These are phyloP conservation scores for Fusarium incarnatum DNA, from an alignment of 2,329 filamentous ascomycete species.

Conservation along the genomic window DNA sequence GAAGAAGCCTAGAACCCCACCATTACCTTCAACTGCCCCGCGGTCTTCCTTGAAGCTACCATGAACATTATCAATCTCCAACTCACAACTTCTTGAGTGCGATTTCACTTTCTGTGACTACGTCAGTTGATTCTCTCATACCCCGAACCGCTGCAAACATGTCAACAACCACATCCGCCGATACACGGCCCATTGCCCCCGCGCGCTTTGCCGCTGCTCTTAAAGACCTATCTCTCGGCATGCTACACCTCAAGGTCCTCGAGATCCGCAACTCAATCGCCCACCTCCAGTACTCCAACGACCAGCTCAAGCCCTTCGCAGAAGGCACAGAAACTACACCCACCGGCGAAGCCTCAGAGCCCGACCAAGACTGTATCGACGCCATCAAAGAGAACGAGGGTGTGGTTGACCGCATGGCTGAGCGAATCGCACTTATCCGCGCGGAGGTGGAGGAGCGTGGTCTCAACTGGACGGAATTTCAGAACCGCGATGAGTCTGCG, in stretches of 20 bases:
- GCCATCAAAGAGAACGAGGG: constrained; percentile 78
- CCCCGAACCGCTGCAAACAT: constrained; percentile 53
- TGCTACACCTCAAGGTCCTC: constrained; percentile 78
- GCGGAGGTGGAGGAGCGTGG: constrained; percentile 72
- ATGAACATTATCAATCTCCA: not conserved
- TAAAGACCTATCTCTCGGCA: constrained; percentile 71
- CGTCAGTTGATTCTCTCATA: not conserved
- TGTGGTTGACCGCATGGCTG: constrained; percentile 75
- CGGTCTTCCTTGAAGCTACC: constrained; percentile 12
- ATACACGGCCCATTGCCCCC: constrained; percentile 70
- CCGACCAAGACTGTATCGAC: constrained; percentile 78
- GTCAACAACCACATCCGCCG: constrained; percentile 68
- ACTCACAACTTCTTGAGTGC: not conserved
- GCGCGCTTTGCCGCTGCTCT: constrained; percentile 75
- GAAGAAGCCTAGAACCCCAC: constrained; percentile 41
- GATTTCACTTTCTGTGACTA: not conserved
- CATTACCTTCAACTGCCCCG: constrained; percentile 32
- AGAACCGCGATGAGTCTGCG: constrained; percentile 59
- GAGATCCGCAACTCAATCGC: constrained; percentile 80
- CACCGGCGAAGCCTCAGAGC: constrained; percentile 35
- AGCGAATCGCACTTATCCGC: constrained; percentile 72
- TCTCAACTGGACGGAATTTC: constrained; percentile 67
- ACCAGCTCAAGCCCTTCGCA: constrained; percentile 76
- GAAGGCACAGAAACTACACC: constrained; percentile 58
- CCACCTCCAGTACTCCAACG: constrained; percentile 80